These are phyloP conservation scores for Paxillus ammoniavirescens DNA, from an alignment of 768 basidiomycete species.

Conservation along the genomic window DNA sequence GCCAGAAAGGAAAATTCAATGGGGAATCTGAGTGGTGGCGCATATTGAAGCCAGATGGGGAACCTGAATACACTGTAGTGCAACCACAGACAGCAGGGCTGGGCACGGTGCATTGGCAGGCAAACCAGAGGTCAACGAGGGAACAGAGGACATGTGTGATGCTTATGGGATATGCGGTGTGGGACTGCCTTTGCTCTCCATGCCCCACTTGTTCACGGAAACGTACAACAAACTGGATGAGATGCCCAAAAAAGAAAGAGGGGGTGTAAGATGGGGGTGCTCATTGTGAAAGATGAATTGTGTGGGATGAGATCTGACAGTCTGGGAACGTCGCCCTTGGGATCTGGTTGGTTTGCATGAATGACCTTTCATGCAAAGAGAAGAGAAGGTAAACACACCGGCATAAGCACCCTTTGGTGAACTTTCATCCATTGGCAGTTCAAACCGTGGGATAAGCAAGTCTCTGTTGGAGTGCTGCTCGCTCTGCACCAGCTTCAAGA, in stretches of 20 bases:
- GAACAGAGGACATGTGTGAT: conserved; percentile 2
- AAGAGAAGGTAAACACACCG: conserved; percentile 13
- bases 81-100: conserved; percentile 7
- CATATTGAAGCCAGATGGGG: conserved; percentile 17
- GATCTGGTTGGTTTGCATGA: conserved; percentile 10
- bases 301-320: conserved; percentile 25
- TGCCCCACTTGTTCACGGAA: conserved; percentile 9
- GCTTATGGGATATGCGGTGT: conserved; percentile 1
- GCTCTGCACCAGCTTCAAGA: too few species aligned
- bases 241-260: conserved; percentile 14
- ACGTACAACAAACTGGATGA: conserved; percentile 15
- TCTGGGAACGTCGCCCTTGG: conserved; percentile 14
- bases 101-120: conserved; percentile 3
- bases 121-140: neutral
- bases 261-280: conserved; percentile 22
- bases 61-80: conserved; percentile 15
- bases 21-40: conserved; percentile 24
- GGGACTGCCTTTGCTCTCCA: conserved; percentile 5
- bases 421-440: conserved; percentile 19
- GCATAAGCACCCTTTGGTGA: conserved; percentile 16
- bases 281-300: conserved; percentile 23
- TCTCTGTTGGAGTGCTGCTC: conserved; percentile 25
- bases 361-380: conserved; percentile 9
- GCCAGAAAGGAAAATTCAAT: conserved; percentile 12
- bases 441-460: conserved; percentile 36